Conservation (phyloP, 2,329 filamentous ascomycete species). For the Fusarium tanahbumbuense region DNA sequence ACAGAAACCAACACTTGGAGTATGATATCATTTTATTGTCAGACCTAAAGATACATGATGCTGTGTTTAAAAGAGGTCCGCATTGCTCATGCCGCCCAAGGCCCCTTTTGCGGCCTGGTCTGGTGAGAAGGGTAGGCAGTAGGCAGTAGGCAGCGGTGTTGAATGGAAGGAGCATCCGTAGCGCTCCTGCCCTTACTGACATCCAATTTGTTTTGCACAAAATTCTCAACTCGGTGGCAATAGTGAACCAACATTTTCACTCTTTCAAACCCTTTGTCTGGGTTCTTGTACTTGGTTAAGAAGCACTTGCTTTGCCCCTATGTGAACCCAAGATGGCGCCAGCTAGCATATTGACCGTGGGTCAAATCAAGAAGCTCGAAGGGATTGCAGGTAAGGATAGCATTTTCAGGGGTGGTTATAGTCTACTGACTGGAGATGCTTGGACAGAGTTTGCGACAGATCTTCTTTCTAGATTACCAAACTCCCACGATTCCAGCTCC, state of each 20-base stretch:
- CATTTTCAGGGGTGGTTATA: background rate
- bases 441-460: constrained; percentile 47
- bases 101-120: background rate
- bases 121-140: background rate
- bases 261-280: background rate
- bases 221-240: constrained; percentile 5
- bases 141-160: background rate
- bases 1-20: constrained; percentile 30
- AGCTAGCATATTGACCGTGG: constrained; percentile 18
- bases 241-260: background rate
- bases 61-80: background rate
- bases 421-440: background rate
- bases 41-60: background rate
- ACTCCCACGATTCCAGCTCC: constrained; percentile 48
- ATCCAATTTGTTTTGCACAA: background rate
- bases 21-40: background rate
- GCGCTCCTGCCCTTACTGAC: constrained; percentile 8
- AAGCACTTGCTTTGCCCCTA: background rate
- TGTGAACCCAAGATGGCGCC: constrained; percentile 37
- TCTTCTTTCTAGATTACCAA: constrained; percentile 43
- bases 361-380: constrained; percentile 42
- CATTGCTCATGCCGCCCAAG: background rate
- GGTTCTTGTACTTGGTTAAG: background rate
- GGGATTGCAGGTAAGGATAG: constrained; percentile 38
- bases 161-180: constrained; percentile 13